Base-by-base conservation (phyloP, 345 rosid genomes). In the Fremontodendron californicum region DNA sequence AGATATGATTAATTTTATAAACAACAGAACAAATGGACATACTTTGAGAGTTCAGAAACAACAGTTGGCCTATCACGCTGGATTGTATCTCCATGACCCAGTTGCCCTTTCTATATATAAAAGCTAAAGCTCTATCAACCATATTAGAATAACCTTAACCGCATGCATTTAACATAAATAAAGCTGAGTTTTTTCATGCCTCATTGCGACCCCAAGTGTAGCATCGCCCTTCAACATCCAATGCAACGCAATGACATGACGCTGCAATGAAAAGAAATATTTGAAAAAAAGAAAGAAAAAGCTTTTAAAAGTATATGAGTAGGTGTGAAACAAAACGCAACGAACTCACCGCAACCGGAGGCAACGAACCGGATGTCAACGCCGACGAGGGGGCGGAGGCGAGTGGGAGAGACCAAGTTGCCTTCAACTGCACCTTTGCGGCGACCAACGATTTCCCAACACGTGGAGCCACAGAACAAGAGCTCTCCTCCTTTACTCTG, bases 141-240 rank as follows among this genome's bases (percentile, higher is more conserved):
- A 19, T 5, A 65, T 19, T 19, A 79, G 72, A 76, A 60, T 19
- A 77, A 42, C 9, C 25, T 1, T 19, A 75, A 12, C 43, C 27
- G 66, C 21, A 69, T 52, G 62, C 68, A 76, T 35, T 39, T 40
- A 39, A 7, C 6, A 65, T 55, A 76, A 46, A 77, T 29, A 64
- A 3, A 66, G 35, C 9, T 9, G 54, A 77, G 67, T 42, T 31
- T 39, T 76, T 78, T 37, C 86, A 75, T 82, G 82, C 99, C 92
- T 96, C 99, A 76, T 96, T 96, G 46, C 97, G 94, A 37, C 99
- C 99, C 99, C 98, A 96, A 1, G 99, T 96, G 74, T 92, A 93
- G 82, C 98, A 96, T 79, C 97, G 92, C 75, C 99, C 99, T 81
- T 90, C 93, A 74, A 87, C 93, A 77, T 96, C 98, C 87, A 96